Base-by-base conservation (phyloP, 129 eudicot genomes). In the Deinandra increscens region DNA sequence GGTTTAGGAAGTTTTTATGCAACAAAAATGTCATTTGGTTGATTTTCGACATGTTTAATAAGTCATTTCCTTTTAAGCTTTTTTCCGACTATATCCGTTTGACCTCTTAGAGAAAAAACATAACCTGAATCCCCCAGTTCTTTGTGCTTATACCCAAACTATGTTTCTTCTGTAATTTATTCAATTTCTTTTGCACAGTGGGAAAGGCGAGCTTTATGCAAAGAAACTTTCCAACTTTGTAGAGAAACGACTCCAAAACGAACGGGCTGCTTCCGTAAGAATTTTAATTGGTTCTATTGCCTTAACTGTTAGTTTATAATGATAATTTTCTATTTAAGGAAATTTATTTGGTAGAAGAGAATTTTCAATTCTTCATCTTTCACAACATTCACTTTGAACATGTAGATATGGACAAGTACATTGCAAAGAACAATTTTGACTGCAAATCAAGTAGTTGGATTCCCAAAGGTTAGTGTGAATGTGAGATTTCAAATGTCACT, bases 371-470 rank as follows among this genome's bases (percentile, higher is more conserved):
- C 5, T 34, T 34, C 44, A n/a, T 37, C 7, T 36, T 11, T 0
- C 42, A 43, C 58, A 58, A 54, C 45, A 36, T 46, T 70, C 62
- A 29, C 49, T 20, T 55, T 56, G 11, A 39, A 41, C 60, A 53
- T 37, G 54, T 79, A 94, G 99, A 87, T 94, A 87, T 94, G 99
- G 99, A 94, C 99, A 45, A 94, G 99, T 78, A 94, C 99, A 60
- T 78, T 94, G 79, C 99, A 94, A 81, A 87, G 97, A 78, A 83
- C 99, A 39, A 90, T 94, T 69, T 70, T 94, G 75, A 87, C 97
- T 6, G 99, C 99, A 50, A 85, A 75, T 65, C 97, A 82, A 44
- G 87, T 94, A 34, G 84, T 60, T 66, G 97, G 99, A 54, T 87
- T 94, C 62, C 99, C 99, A 13, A 94, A 94, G 99, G 99, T 94